Evolutionary conservation across 2,329 filamentous ascomycete species (phyloP).

Genomic region (Arthroderma uncinatum): DNA sequence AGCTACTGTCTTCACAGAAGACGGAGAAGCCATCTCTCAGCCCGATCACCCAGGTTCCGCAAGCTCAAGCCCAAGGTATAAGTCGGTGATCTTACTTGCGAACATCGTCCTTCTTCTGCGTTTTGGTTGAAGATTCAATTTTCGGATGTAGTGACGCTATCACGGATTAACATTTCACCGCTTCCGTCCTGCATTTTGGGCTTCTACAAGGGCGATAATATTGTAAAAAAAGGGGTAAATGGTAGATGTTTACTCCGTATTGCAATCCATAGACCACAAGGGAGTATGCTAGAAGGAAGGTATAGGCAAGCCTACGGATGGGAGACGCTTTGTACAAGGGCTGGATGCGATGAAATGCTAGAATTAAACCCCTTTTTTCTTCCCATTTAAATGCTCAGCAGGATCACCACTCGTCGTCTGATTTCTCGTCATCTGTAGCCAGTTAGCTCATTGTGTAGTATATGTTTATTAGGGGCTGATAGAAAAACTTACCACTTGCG

Average conservation of each 20-base stretch:
- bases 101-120: not conserved
- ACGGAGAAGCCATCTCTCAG: conserved; percentile 30
- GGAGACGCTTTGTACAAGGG: not conserved
- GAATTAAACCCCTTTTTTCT: not conserved
- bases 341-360: not conserved
- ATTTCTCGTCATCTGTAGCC: conserved; percentile 36
- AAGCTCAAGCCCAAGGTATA: conserved; percentile 13
- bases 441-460: not conserved
- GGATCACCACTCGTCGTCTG: conserved; percentile 37
- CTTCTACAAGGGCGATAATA: not conserved
- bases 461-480: conserved; percentile 8
- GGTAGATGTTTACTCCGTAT: not conserved
- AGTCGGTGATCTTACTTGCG: not conserved
- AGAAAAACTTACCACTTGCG: conserved; percentile 67
- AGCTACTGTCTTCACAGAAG: conserved; percentile 28
- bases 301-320: not conserved
- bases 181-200: not conserved
- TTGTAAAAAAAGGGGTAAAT: not conserved
- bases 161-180: not conserved
- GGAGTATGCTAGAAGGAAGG: not conserved
- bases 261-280: not conserved
- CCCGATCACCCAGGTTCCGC: conserved; percentile 11
- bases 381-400: not conserved
- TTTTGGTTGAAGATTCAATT: not conserved
- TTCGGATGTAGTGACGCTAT: not conserved